Evolutionary conservation across 2,329 filamentous ascomycete species (phyloP).

Genomic region (Neurospora sp.): DNA sequence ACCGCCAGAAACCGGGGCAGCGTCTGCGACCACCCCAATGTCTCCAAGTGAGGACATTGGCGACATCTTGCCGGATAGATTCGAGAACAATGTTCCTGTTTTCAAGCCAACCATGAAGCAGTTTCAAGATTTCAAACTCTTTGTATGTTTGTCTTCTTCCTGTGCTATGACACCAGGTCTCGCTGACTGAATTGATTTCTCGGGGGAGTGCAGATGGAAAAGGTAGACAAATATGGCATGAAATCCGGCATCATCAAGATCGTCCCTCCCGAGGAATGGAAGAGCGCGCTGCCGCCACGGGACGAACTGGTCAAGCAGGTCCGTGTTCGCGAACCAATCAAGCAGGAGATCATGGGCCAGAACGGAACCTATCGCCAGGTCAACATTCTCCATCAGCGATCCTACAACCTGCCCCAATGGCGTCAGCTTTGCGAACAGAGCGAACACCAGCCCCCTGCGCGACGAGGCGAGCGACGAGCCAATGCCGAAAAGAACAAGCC

Average conservation of each 20-base stretch:
- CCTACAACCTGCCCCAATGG: slow-evolving; percentile 97
- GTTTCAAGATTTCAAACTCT: slow-evolving; percentile 87
- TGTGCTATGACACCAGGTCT: neutral
- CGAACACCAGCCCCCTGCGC: slow-evolving; percentile 89
- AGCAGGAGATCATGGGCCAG: slow-evolving; percentile 93
- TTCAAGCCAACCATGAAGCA: slow-evolving; percentile 95
- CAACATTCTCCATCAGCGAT: slow-evolving; percentile 91
- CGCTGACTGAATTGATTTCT: slow-evolving; percentile 20
- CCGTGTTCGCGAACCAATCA: slow-evolving; percentile 92
- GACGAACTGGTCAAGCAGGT: slow-evolving; percentile 85
- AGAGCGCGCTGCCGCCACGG: slow-evolving; percentile 64
- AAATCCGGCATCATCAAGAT: slow-evolving; percentile 95
- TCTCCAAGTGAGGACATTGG: slow-evolving; percentile 46
- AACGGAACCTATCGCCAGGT: slow-evolving; percentile 94
- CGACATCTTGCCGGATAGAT: slow-evolving; percentile 76
- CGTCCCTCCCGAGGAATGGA: slow-evolving; percentile 90
- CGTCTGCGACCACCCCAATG: slow-evolving; percentile 2
- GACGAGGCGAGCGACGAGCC: slow-evolving; percentile 69
- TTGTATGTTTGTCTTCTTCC: slow-evolving; percentile 45
- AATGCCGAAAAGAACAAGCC: slow-evolving; percentile 44
- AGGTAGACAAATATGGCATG: slow-evolving; percentile 92
- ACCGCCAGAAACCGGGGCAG: neutral
- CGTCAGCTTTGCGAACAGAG: slow-evolving; percentile 86
- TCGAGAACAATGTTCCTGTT: slow-evolving; percentile 83
- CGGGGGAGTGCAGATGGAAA: slow-evolving; percentile 48